Evolutionary conservation across 208 protist species (phyloP).

Genomic region (Trypanosoma grayi): DNA sequence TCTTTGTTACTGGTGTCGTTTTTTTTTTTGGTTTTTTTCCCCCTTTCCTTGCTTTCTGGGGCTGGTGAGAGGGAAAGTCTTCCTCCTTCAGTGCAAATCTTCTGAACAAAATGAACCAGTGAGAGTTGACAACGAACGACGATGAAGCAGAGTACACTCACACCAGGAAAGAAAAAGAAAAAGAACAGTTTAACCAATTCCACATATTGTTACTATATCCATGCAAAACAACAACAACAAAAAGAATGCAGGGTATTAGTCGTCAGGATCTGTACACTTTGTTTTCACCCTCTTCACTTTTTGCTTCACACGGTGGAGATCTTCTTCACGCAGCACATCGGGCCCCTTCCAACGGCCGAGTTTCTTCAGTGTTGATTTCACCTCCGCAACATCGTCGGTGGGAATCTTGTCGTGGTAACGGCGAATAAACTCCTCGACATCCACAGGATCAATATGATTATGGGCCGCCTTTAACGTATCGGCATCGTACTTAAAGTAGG

Average conservation of each 20-base stretch:
- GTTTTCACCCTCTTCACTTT: slow-evolving; percentile 54
- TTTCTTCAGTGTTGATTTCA: slow-evolving; percentile 66
- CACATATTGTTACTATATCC: no score
- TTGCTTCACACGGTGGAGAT: slow-evolving; percentile 63
- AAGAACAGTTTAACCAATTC: no score
- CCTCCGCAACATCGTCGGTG: slow-evolving; percentile 59
- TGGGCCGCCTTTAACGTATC: slow-evolving; percentile 81
- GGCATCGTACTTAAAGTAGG: slow-evolving; percentile 73
- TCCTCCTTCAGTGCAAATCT: no score
- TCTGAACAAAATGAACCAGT: neutral
- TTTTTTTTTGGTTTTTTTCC: neutral
- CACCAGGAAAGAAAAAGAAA: neutral
- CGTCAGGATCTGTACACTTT: slow-evolving; percentile 70
- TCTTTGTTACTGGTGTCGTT: neutral
- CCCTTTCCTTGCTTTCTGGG: neutral
- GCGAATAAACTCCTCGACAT: slow-evolving; percentile 73
- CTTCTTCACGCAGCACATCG: slow-evolving; percentile 60
- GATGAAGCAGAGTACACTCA: neutral
- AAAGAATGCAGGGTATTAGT: slow-evolving; percentile 1
- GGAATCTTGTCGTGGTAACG: slow-evolving; percentile 82
- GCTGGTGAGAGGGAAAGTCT: no score
- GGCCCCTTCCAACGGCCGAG: slow-evolving; percentile 73
- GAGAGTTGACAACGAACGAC: neutral
- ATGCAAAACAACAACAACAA: no score
- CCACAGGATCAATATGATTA: slow-evolving; percentile 81